Evolutionary conservation across 1,284 basidiomycete genomes (phyloP).

Genomic region (Irpex lacteus): DNA sequence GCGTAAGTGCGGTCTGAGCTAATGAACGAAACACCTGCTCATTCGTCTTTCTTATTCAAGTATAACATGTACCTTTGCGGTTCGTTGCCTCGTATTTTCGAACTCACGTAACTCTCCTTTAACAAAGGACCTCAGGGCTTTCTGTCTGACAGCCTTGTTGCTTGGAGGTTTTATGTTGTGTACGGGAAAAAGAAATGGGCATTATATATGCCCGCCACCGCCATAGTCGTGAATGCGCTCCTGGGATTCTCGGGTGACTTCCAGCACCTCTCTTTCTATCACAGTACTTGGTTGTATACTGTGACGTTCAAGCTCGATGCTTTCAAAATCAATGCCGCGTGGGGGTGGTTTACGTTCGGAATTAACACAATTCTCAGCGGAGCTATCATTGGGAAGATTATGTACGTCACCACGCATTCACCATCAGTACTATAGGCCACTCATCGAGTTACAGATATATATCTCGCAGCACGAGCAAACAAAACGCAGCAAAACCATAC

Average conservation of each 20-base stretch:
- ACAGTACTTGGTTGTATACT: slow-evolving; percentile 15
- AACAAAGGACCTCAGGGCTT: background rate
- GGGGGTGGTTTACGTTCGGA: slow-evolving; percentile 25
- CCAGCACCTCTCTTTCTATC: background rate
- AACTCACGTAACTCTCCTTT: background rate
- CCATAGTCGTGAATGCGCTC: background rate
- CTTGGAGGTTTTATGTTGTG: slow-evolving; percentile 2
- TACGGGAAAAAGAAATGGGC: background rate
- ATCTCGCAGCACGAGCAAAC: background rate
- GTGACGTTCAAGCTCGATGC: slow-evolving; percentile 14
- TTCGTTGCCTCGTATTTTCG: background rate
- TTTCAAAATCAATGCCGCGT: slow-evolving; percentile 22
- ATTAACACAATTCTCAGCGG: slow-evolving; percentile 22
- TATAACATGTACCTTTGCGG: background rate
- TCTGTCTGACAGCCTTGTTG: background rate
- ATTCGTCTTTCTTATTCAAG: background rate
- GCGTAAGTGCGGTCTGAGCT: background rate
- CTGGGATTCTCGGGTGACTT: slow-evolving; percentile 1
- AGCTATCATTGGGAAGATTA: slow-evolving; percentile 21
- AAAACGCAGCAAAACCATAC: background rate
- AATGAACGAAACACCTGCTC: background rate
- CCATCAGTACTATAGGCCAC: background rate
- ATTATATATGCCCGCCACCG: background rate
- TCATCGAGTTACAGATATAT: background rate
- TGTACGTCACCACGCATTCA: slow-evolving; percentile 13